phyloP scores from a whole-genome alignment of 192 early-diverging fungal genomes.

The Anaeromyces robustus region DNA sequence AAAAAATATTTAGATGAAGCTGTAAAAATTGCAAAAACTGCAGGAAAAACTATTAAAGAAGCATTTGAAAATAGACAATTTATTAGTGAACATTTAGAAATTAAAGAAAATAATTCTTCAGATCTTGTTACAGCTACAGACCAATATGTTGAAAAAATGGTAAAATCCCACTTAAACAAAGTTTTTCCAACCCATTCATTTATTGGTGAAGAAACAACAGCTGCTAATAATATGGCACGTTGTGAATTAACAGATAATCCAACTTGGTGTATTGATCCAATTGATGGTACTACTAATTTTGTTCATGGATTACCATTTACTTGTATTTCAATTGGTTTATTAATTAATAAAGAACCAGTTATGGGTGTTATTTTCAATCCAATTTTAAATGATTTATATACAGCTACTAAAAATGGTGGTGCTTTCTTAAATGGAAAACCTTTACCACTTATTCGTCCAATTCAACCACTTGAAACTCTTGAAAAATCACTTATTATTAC shows the following conservation, averaged over 20 bases:
- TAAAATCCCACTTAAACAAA: constrained; percentile 37
- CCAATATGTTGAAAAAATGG: constrained; percentile 55
- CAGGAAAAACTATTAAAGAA: constrained; percentile 4
- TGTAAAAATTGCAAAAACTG: constrained; percentile 5
- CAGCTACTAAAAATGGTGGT: constrained; percentile 18
- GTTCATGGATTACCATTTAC: constrained; percentile 64
- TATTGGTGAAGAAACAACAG: constrained; percentile 76
- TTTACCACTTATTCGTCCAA: constrained; percentile 39
- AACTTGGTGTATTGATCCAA: constrained; percentile 85
- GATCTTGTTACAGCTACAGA: constrained; percentile 83
- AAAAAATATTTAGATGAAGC: neutral
- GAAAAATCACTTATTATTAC: constrained; percentile 55
- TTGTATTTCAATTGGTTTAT: constrained; percentile 70
- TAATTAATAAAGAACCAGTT: constrained; percentile 50
- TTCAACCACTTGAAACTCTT: constrained; percentile 41
- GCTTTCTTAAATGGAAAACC: constrained; percentile 39
- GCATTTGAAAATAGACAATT: constrained; percentile 6
- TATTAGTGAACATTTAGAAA: constrained; percentile 10
- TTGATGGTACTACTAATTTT: constrained; percentile 36
- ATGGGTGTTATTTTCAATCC: constrained; percentile 89
- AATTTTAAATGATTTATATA: constrained; percentile 63
- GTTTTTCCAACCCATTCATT: constrained; percentile 59
- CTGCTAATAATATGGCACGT: constrained; percentile 22
- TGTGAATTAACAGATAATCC: constrained; percentile 47
- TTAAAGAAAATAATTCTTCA: constrained; percentile 45